Evolutionary conservation across 495 filamentous ascomycete genomes (phyloP), one percentile per base, ranked within the genome.

Genomic region (Cercophora sp.): DNA sequence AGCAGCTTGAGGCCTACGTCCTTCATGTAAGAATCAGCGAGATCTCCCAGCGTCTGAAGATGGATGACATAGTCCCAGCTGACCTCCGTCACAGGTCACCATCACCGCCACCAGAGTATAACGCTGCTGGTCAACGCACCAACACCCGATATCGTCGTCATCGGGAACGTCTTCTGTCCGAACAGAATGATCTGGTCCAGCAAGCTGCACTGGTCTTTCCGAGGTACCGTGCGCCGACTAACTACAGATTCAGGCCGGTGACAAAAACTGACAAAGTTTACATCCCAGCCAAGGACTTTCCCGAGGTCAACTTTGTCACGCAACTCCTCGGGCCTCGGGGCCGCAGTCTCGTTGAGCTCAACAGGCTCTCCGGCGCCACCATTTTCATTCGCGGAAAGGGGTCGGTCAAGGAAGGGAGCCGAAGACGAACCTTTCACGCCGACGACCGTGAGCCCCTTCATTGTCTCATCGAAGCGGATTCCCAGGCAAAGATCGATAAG

Each of bases 261-360:
- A n/a, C n/a, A n/a, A n/a, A n/a, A n/a, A n/a, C n/a, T n/a, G 91
- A 96, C 80, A 96, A 96, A 80, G 90, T 96, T 82, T 96, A 96
- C 70, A 89, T 96, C 64, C 91, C 91, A 62, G 90, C 94, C 76
- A 96, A 96, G 83, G 91, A 96, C 74, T 96, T 96, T 76, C 91
- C 91, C 78, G 90, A 95, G 72, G 94, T 96, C 86, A 96, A 96
- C 87, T 96, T 96, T 87, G 95, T 96, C 84, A 91, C 91, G 73
- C 83, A 96, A 82, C 87, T 96, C 64, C 95, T 96, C 81, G 91
- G 91, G 70, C 91, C 91, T 75, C 90, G 91, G 85, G 91, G 91
- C 63, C 94, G 94, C 66, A 96, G 91, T 56, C 72, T 96, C 57
- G 94, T 94, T 74, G 94, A 93, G 70, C 95, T 96, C 91, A 89